These are phyloP conservation scores for Apophysomyces ossiformis DNA, from an alignment of 371 early-diverging fungal species.

Conservation along the genomic window DNA sequence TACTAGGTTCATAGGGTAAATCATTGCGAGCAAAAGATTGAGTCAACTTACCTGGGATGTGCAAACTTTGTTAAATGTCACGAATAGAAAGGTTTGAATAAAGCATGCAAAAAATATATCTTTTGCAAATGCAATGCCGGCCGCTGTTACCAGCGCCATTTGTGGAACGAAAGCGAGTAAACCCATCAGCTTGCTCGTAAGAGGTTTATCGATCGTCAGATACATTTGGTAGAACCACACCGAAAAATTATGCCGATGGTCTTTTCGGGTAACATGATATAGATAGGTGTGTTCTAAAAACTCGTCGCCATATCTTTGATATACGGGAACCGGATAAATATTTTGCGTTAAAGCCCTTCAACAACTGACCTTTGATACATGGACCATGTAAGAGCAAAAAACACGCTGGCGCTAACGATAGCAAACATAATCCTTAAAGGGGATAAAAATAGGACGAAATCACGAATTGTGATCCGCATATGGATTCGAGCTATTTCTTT, in stretches of 20 bases:
- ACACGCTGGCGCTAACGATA: constrained; percentile 68
- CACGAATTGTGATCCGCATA: neutral
- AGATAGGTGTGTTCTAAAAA: constrained; percentile 92
- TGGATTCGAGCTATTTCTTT: neutral
- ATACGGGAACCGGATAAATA: neutral
- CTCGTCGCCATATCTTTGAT: constrained; percentile 77
- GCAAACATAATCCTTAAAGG: constrained; percentile 74
- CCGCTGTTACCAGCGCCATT: constrained; percentile 56
- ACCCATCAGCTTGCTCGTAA: constrained; percentile 47
- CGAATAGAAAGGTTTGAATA: constrained; percentile 94
- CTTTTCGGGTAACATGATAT: constrained; percentile 94
- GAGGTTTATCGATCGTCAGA: constrained; percentile 60
- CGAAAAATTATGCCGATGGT: constrained; percentile 98
- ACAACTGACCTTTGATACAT: constrained; percentile 74
- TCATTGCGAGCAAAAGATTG: neutral
- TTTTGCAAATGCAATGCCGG: constrained; percentile 74
- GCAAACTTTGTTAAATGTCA: constrained; percentile 95
- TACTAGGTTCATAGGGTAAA: constrained; percentile 60
- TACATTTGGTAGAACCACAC: constrained; percentile 95
- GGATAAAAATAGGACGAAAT: constrained; percentile 42
- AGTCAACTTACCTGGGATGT: constrained; percentile 86
- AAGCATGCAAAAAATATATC: constrained; percentile 90
- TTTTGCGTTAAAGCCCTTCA: neutral
- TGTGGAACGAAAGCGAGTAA: constrained; percentile 82
- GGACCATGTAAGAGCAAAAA: constrained; percentile 65